phyloP scores from a whole-genome alignment of 768 basidiomycete species.

The Antrodiella citrinella region DNA sequence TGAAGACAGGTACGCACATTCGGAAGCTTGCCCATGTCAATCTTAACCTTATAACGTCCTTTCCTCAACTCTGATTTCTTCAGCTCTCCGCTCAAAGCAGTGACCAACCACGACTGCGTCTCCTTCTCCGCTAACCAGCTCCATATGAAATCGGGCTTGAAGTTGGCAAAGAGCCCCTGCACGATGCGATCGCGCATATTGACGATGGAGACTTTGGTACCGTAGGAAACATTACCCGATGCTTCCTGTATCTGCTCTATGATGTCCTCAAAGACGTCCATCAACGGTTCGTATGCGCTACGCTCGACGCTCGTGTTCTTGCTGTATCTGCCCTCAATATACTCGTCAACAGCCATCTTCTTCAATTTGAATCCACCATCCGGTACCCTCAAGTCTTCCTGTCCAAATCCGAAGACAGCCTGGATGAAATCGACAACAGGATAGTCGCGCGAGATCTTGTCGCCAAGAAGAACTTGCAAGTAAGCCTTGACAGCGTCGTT shows the following conservation, averaged over 20 bases:
- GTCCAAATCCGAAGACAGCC: background rate
- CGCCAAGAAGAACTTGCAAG: background rate
- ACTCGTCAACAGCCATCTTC: background rate
- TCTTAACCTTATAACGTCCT: too few relatives aligned
- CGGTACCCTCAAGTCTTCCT: background rate
- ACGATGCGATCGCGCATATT: background rate
- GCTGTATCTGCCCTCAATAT: background rate
- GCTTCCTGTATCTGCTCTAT: background rate
- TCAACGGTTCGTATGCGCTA: background rate
- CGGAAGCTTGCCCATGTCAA: too few relatives aligned
- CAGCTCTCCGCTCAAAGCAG: background rate
- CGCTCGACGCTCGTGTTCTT: background rate
- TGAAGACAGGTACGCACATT: too few relatives aligned
- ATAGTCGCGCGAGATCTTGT: constrained; percentile 1
- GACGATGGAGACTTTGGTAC: background rate
- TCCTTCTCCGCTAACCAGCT: background rate
- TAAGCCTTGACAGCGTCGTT: background rate
- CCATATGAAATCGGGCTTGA: background rate
- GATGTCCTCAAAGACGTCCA: background rate
- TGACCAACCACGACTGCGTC: background rate
- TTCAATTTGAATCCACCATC: background rate
- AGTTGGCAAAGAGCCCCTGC: background rate
- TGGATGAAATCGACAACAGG: constrained; percentile 2
- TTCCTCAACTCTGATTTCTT: too few relatives aligned
- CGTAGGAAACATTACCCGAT: background rate